Evolutionary conservation across 768 basidiomycete genomes (phyloP), one percentile per base, ranked within the genome.

Genomic region (Cystobasidium ongulense): DNA sequence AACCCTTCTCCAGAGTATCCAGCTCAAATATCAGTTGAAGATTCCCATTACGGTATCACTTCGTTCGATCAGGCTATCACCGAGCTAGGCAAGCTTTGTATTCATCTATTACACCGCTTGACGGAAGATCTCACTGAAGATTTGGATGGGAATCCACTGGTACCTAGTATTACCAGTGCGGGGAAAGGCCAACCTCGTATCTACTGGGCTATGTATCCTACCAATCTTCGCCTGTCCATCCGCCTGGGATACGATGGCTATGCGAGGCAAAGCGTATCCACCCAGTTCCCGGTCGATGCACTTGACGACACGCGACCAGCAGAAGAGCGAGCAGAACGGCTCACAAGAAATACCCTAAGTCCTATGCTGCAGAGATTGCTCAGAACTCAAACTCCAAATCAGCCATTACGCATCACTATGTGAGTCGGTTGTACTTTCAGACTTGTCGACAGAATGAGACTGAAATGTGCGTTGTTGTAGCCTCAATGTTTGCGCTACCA

Each of bases 1-100:
- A 50, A 74, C 8, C 27, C 72, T 0, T 74, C 74, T 1, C 77
- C 78, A 1, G 78, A 78, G 2, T 78, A 53, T 64, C 78, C 78
- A 2, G 68, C 67, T 1, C 76, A 76, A n/a, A 78, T 77, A 18
- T 67, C 68, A 1, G 72, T 75, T 18, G 78, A 78, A 52, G 76
- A 78, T 63, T 75, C 74, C 10, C 76, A 72, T 53, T 63, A 72
- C 21, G 59, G 67, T 13, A 25, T 35, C 18, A n/a, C 46, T 36
- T 65, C 46, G n/a, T 66, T 65, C 57, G 21, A 21, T 17, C 54
- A 76, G 29, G 64, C 64, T 17, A 41, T 68, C 1, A 23, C 4
- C 18, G 70, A 77, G 33, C 23, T 75, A 21, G 29, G 63, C 4
- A 59, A 43, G n/a, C 63, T 78, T n/a, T 23, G 74, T 4, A 29